These are phyloP conservation scores for Xylariaceae sp. DNA, from an alignment of 2,329 filamentous ascomycete species.

Conservation along the genomic window DNA sequence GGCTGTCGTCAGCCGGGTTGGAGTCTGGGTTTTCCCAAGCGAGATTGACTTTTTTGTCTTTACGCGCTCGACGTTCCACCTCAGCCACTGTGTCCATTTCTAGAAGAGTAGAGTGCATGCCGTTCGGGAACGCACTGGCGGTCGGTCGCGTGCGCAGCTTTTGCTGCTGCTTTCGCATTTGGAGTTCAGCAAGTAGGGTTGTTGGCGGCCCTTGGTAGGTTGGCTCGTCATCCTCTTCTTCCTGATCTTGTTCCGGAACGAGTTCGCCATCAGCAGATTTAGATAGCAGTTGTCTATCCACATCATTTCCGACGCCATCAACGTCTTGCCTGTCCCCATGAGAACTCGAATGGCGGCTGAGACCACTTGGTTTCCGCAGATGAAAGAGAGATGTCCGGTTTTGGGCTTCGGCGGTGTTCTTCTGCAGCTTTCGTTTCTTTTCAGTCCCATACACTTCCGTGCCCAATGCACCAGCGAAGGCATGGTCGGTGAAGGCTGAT, in stretches of 20 bases:
- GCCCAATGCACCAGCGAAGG: constrained; percentile 72
- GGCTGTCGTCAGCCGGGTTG: constrained; percentile 25
- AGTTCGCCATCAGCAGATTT: constrained; percentile 31
- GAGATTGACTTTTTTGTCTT: constrained; percentile 72
- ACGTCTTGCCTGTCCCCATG: constrained; percentile 25
- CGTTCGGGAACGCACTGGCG: constrained; percentile 59
- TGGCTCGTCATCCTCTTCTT: constrained; percentile 41
- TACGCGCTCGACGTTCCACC: constrained; percentile 70
- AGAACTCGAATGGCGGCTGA: constrained; percentile 28
- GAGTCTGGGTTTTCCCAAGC: constrained; percentile 68
- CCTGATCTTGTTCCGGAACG: constrained; percentile 41
- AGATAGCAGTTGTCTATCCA: constrained; percentile 27
- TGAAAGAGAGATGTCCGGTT: constrained; percentile 47
- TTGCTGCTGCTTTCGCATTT: constrained; percentile 84
- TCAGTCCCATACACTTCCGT: constrained; percentile 67
- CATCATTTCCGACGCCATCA: constrained; percentile 23
- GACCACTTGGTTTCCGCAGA: constrained; percentile 40
- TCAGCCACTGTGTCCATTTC: constrained; percentile 89
- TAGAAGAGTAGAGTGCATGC: constrained; percentile 86
- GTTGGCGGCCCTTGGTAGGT: constrained; percentile 70
- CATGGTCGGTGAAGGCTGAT: constrained; percentile 85
- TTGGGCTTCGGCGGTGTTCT: constrained; percentile 26
- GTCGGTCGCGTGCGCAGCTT: constrained; percentile 72
- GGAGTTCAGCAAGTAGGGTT: constrained; percentile 86
- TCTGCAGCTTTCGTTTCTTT: constrained; percentile 46